Evolutionary conservation across 2,329 filamentous ascomycete species (phyloP).

Genomic region (Xylaria sp.): DNA sequence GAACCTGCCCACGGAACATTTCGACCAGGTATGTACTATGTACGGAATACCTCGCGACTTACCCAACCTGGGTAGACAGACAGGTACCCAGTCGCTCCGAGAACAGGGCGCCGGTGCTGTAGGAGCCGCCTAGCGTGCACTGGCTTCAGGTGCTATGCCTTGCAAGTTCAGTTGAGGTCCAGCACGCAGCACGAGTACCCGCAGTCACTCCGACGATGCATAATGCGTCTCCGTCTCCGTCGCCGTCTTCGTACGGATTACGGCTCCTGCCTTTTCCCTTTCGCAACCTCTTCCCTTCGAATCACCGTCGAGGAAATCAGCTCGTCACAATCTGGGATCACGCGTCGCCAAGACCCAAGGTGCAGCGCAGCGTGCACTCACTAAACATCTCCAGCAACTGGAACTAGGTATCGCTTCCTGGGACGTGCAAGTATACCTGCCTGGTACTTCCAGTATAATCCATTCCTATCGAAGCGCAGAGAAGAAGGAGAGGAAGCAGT

Average conservation of each 20-base stretch:
- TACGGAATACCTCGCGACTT: slow-evolving; percentile 12
- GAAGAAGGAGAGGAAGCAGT: too few species aligned
- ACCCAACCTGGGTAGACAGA: neutral
- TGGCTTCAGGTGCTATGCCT: too few species aligned
- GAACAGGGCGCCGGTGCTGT: neutral
- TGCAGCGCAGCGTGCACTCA: slow-evolving; percentile 14
- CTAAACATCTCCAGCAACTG: too few species aligned
- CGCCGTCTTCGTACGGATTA: slow-evolving; percentile 3
- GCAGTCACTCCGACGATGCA: slow-evolving; percentile 13
- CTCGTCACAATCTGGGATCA: slow-evolving; percentile 32
- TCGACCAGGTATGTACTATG: neutral
- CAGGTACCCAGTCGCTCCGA: neutral
- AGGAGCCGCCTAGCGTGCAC: neutral
- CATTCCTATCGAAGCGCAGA: too few species aligned
- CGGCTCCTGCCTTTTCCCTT: slow-evolving; percentile 16
- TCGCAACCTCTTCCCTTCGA: slow-evolving; percentile 21
- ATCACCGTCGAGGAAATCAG: slow-evolving; percentile 23
- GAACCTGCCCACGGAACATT: too few species aligned
- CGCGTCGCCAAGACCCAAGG: slow-evolving; percentile 31
- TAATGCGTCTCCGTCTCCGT: too few species aligned
- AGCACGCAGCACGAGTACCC: neutral
- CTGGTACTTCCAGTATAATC: too few species aligned
- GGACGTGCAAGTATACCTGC: too few species aligned
- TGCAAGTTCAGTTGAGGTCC: too few species aligned
- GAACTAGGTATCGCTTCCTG: too few species aligned